These are phyloP conservation scores for Scheffersomyces stipitis DNA, from an alignment of 805 yeast genomes.

Conservation along the genomic window DNA sequence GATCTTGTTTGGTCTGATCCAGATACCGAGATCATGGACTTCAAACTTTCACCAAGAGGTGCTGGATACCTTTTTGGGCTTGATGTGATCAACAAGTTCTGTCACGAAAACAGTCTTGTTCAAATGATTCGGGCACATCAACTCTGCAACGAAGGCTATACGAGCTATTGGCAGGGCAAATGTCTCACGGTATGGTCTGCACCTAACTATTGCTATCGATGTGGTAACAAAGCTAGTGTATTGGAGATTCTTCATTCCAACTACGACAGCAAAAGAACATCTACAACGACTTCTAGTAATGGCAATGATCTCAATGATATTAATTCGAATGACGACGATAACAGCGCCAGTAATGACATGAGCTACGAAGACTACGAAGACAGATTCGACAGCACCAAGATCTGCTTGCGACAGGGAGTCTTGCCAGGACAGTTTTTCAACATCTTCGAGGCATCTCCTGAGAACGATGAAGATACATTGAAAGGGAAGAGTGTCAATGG, in stretches of 20 bases:
- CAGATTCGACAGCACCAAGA: constrained; percentile 5
- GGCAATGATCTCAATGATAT: no score
- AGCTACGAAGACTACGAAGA: neutral
- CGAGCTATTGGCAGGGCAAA: constrained; percentile 84
- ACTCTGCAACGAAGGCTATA: constrained; percentile 94
- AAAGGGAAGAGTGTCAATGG: constrained; percentile 44
- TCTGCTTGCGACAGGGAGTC: constrained; percentile 20
- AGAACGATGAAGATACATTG: constrained; percentile 63
- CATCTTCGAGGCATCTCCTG: constrained; percentile 97
- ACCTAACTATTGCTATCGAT: constrained; percentile 94
- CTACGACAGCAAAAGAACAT: constrained; percentile 26
- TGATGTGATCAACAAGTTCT: constrained; percentile 84
- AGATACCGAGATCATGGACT: constrained; percentile 75
- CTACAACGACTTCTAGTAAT: no score
- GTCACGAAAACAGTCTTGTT: constrained; percentile 71
- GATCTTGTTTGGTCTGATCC: constrained; percentile 99
- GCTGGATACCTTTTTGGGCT: constrained; percentile 97
- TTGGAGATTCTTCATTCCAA: constrained; percentile 67
- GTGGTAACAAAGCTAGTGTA: constrained; percentile 98
- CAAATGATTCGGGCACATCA: constrained; percentile 94
- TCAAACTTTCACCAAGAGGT: constrained; percentile 89
- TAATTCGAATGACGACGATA: constrained; percentile 5
- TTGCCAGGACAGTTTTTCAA: constrained; percentile 70
- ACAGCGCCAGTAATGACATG: constrained; percentile 4
- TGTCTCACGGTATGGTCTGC: constrained; percentile 98